Evolutionary conservation across 441 rosid species (phyloP), one percentile per base, ranked within the genome.

Genomic region (Eruca vesicaria): DNA sequence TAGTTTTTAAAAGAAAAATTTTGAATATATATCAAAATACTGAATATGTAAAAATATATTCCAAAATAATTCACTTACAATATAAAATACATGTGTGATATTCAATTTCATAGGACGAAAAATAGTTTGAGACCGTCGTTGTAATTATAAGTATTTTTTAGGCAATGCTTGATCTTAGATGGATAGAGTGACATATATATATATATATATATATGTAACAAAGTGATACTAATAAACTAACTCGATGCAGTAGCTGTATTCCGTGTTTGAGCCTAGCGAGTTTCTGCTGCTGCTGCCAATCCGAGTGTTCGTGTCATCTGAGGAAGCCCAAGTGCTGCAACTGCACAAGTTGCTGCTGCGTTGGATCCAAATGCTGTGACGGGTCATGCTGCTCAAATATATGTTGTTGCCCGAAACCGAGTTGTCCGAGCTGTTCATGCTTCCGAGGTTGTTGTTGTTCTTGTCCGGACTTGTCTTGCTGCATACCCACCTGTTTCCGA

Each of bases 271-370:
- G 77, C 65, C 64, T 89, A 60, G 87, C 86, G 18, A 87, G 89
- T 88, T 81, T 89, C 53, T 89, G 90, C 73, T 89, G 97, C 66
- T 87, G 92, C 88, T 89, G 92, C 67, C 78, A 35, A 75, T 85
- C 97, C 56, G 70, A 65, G 26, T 84, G 91, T 71, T 83, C 89
- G 7, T 80, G 83, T 74, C 81, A 72, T 64, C 64, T 76, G 8
- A 79, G 74, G 77, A 71, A 80, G 72, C 88, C 93, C 0, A 68
- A 75, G 33, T 85, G 92, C 86, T 84, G 85, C 36, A 35, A 20
- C 69, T 78, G 84, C 45, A 61, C 45, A 28, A 38, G 71, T 75
- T 75, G 75, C 43, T 62, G 56, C 56, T 50, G 81, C 75, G 21
- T 12, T 67, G 77, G 74, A 21, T 38, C 66, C 66, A 63, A 79